Evolutionary conservation across 768 basidiomycete species (phyloP), one percentile per base, ranked within the genome.

Genomic region (Tylopilus balloui): DNA sequence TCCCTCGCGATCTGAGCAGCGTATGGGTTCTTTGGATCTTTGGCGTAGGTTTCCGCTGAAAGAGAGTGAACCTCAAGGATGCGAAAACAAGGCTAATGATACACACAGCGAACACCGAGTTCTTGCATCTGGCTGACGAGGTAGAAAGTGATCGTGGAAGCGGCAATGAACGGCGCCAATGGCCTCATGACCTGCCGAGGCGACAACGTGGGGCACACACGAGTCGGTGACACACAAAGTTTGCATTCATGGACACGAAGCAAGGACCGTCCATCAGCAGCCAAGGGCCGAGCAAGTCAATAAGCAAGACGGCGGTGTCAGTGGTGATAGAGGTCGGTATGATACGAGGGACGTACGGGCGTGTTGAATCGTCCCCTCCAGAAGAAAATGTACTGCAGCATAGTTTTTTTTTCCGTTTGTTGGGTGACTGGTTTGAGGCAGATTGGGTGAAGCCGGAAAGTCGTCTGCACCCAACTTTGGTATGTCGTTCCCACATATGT

Each of bases 11-110:
- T 80, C 62, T 85, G 78, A 20, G 81, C 81, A 10, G 84, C 85
- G 69, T 89, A 88, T 31, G 88, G 89, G 76, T 92, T 92, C 64
- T 81, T 81, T 28, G 88, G 80, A 65, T 91, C 86, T 58, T 81
- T 83, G 56, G 80, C 79, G 66, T 78, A 89, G 61, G 75, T 68
- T 54, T 78, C 77, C 51, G 86, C 88, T 88, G 51, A 21, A 50
- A 34, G 43, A 32, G 35, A 27, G 19, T 57, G 25, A 63, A 7
- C 12, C 7, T 7, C 1, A 25, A 40, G 37, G 4, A 8, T 3
- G 6, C 2, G 17, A 42, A 45, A 12, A 21, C 4, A 11, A 31
- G 12, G 41, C 12, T 2, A 27, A 24, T 31, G 41, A 34, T 1
- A 83, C 89, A 64, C 66, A 92, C 89, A 83, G 67, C 80, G 74